Evolutionary conservation across 441 rosid species (phyloP).

Genomic region (Mallotus repandus): DNA sequence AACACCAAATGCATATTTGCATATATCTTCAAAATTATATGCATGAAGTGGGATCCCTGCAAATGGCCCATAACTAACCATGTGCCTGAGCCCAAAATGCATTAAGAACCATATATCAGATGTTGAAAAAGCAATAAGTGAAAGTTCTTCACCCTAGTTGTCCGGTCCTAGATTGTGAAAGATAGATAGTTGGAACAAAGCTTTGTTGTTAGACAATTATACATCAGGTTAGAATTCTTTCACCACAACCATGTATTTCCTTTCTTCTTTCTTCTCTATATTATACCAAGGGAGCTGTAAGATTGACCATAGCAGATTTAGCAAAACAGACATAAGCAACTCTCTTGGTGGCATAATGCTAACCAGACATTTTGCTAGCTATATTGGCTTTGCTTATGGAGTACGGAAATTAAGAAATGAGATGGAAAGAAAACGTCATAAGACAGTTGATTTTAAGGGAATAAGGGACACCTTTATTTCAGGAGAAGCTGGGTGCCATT

Average conservation of each 20-base stretch:
- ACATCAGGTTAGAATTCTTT: neutral
- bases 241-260: neutral
- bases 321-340: neutral
- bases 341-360: neutral
- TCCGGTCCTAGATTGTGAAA: neutral
- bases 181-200: neutral
- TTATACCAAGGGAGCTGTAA: neutral
- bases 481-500: conserved; percentile 92
- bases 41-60: neutral
- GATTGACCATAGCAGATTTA: neutral
- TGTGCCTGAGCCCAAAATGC: neutral
- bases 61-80: neutral
- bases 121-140: neutral
- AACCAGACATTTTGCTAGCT: conserved; percentile 3
- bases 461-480: conserved; percentile 64
- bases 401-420: neutral
- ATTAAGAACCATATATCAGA: neutral
- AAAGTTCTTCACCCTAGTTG: neutral
- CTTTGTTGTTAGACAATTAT: neutral
- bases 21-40: neutral
- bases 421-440: neutral
- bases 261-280: too few species aligned
- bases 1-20: neutral
- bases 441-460: neutral
- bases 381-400: neutral